Conservation (phyloP, 2,329 filamentous ascomycete species). For the Pseudogymnoascus sp. region DNA sequence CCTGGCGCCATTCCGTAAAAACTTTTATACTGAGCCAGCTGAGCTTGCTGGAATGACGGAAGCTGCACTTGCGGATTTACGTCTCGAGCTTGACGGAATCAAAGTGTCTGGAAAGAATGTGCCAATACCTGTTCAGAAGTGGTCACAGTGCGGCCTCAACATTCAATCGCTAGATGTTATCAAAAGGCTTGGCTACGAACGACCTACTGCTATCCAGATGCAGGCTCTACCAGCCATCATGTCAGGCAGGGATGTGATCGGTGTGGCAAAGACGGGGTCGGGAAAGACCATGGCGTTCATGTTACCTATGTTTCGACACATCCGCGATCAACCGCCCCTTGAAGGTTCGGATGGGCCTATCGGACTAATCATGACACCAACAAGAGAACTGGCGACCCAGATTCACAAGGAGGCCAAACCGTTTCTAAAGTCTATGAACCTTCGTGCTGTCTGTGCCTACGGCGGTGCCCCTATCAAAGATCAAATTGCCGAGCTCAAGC, state of each 20-base stretch:
- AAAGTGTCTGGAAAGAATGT: slow-evolving; percentile 83
- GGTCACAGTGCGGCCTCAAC: slow-evolving; percentile 88
- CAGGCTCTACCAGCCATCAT: slow-evolving; percentile 93
- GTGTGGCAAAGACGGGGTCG: slow-evolving; percentile 93
- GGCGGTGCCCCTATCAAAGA: slow-evolving; percentile 94
- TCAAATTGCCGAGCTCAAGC: slow-evolving; percentile 92
- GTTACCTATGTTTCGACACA: slow-evolving; percentile 94
- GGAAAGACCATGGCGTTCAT: slow-evolving; percentile 96
- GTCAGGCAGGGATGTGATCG: slow-evolving; percentile 91
- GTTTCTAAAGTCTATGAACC: slow-evolving; percentile 75
- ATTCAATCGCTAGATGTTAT: slow-evolving; percentile 82
- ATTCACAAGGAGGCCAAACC: slow-evolving; percentile 93
- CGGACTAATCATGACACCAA: slow-evolving; percentile 84
- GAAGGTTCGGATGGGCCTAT: slow-evolving; percentile 82
- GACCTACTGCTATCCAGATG: slow-evolving; percentile 87
- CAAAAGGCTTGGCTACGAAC: slow-evolving; percentile 70
- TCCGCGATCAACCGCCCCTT: slow-evolving; percentile 81
- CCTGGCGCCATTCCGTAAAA: slow-evolving; percentile 79
- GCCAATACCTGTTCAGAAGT: slow-evolving; percentile 90
- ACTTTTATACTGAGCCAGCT: slow-evolving; percentile 86
- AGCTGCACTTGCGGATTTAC: slow-evolving; percentile 70
- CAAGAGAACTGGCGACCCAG: slow-evolving; percentile 84
- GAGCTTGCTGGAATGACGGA: slow-evolving; percentile 78
- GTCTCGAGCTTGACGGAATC: slow-evolving; percentile 87
- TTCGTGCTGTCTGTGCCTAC: slow-evolving; percentile 86